Base-by-base conservation (phyloP, 352 stramenopile genomes). In the Paralagenidium karlingii region DNA sequence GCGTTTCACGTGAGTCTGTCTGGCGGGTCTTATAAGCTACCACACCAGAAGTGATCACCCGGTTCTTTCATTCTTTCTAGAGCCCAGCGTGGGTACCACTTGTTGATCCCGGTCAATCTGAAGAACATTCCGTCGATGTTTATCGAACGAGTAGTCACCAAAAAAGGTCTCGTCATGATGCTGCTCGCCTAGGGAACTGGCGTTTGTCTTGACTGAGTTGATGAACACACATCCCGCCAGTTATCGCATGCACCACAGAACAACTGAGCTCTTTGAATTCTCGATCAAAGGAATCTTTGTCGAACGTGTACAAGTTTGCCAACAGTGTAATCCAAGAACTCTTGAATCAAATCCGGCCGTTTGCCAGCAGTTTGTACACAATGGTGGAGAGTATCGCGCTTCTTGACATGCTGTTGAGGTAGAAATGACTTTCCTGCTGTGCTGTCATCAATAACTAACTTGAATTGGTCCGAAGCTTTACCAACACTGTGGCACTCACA, bases 321-420 rank as follows among this genome's bases (percentile, higher is more conserved):
- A 90, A 94, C 43, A 53, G 60, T 16, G 64, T 90, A 10, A 76
- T 96, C 16, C 81, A 95, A 40, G 54, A 76, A 8, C 51, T 95
- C 2, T 58, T 94, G 8, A 58, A 85, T 39, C 69, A 76, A 39
- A 82, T 96, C 38, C 66, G 70, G 8, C 66, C 82, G 18, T 58
- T 64, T 36, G 66, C 87, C 1, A 61, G 67, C 9, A 51, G 60
- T 4, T 68, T 96, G 41, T 94, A 94, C 43, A 61, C 68, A 11
- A 87, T 92, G 62, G 66, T 85, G 24, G 85, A 96, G 54, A 86
- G 75, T 38, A 58, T 95, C 8, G 77, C 83, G n/a, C 45, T 96
- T 19, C 56, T 96, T 16, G 87, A 96, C 37, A 94, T 96, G 80
- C 58, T 96, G 8, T 55, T 94, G 18, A 90, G 79, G 79, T 90